Evolutionary conservation across 768 basidiomycete genomes (phyloP), one percentile per base, ranked within the genome.

Genomic region (Galerina marginata): DNA sequence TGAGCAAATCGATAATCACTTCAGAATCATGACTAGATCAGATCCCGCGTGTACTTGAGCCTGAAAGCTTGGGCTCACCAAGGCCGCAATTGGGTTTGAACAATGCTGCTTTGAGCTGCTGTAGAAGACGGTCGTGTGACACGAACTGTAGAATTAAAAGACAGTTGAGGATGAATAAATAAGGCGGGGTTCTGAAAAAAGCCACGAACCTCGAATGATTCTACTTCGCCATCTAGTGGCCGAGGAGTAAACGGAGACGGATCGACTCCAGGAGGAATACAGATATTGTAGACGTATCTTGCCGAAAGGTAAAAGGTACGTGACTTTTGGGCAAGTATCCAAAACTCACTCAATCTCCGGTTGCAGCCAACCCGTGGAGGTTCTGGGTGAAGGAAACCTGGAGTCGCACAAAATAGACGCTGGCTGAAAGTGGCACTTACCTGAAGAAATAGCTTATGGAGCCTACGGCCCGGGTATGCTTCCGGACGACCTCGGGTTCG

Each of bases 61-160:
- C 20, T 20, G 40, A 26, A 26, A 10, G 40, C 39, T 20, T 29
- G 36, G 12, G 76, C 86, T 54, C 39, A 93, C 93, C 92, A 3
- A 93, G 67, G 4, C 90, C 94, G 66, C 94, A 97, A 68, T 99
- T 99, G 1, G 93, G 84, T 74, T 99, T 99, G 83, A 99, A 99
- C 25, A 88, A 72, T 0, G 89, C 88, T 7, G 72, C 68, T 9
- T 83, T 84, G 77, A 99, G 86, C 53, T 82, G 86, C 40, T 77
- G 59, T 6, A 91, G 77, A 15, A 96, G 83, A 33, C 85, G 81
- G 0, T 82, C 79, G 43, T 94, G 75, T 2, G 84, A 72, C 44
- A 94, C 77, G 23, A 96, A 79, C 93, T 96, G 54, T n/a, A 46
- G 5, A 36, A 7, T 23, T n/a, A 26, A 1, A 45, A 20, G 20